Conservation (phyloP, 441 rosid species). For the Mallotus repandus region DNA sequence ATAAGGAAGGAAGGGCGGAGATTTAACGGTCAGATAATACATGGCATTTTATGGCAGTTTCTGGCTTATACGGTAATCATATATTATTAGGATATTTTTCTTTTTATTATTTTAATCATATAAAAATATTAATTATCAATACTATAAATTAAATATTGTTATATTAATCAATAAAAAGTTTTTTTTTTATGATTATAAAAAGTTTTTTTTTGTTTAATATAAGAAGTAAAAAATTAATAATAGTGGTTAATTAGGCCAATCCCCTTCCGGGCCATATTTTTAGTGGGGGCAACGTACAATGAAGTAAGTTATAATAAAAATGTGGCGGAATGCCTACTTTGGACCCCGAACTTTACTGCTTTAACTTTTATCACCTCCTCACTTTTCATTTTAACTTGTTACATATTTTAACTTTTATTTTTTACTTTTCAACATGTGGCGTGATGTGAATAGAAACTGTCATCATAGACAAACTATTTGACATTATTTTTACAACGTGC, state of each 20-base stretch:
- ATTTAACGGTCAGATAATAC: conserved; percentile 61
- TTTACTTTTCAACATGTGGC: too few relatives aligned
- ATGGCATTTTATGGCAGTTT: conserved; percentile 58
- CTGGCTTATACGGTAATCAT: conserved; percentile 35
- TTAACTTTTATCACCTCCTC: too few relatives aligned
- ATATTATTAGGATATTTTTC: conserved; percentile 21
- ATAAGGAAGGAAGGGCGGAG: conserved; percentile 99
- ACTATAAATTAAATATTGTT: background rate
- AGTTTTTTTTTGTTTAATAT: background rate
- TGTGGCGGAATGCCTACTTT: too few relatives aligned
- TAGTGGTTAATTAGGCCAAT: background rate
- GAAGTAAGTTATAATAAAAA: too few relatives aligned
- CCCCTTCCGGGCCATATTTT: background rate
- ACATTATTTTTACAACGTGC: too few relatives aligned
- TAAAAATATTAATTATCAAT: too few relatives aligned
- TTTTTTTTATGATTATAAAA: background rate
- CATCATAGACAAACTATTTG: too few relatives aligned
- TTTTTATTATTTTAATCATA: background rate
- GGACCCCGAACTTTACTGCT: too few relatives aligned
- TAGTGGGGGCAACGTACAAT: background rate
- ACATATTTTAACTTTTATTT: too few relatives aligned
- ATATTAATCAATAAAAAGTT: background rate
- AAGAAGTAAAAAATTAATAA: too few relatives aligned
- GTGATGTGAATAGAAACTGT: too few relatives aligned
- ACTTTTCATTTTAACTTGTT: too few relatives aligned